These are phyloP conservation scores for Amniculicola lignicola DNA, from an alignment of 495 filamentous ascomycete genomes.

Conservation along the genomic window DNA sequence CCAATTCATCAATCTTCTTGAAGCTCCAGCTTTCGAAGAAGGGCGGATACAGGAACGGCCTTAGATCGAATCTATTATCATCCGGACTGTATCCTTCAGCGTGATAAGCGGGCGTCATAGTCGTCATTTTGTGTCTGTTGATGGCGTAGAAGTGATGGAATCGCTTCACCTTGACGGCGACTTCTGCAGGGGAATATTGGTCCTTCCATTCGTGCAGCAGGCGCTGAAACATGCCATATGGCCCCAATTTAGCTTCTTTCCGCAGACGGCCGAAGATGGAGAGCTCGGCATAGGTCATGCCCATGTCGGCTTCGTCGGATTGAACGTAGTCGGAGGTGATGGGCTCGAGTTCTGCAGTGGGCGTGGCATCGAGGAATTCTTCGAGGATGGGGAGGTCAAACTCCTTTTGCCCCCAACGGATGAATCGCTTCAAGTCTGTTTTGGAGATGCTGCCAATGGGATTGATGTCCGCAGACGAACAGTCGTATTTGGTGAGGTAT, in stretches of 20 bases:
- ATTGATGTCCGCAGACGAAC: conserved; percentile 47
- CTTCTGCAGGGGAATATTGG: conserved; percentile 42
- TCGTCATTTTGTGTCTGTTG: conserved; percentile 49
- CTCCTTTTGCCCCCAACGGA: conserved; percentile 57
- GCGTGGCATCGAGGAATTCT: conserved; percentile 52
- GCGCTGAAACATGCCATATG: conserved; percentile 66
- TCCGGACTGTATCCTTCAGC: conserved; percentile 51
- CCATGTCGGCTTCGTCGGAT: conserved; percentile 75
- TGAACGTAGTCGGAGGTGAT: conserved; percentile 66
- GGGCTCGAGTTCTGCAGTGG: conserved; percentile 66
- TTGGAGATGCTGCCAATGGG: conserved; percentile 46
- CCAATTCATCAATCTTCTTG: conserved; percentile 37
- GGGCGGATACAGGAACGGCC: conserved; percentile 42
- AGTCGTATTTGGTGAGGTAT: conserved; percentile 74
- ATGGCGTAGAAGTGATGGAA: conserved; percentile 66
- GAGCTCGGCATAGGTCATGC: conserved; percentile 55
- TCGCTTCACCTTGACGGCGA: conserved; percentile 61
- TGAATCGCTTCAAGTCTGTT: conserved; percentile 74
- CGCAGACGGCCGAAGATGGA: conserved; percentile 60
- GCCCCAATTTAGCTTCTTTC: conserved; percentile 70
- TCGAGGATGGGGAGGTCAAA: conserved; percentile 72
- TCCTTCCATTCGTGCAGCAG: conserved; percentile 69
- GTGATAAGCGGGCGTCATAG: conserved; percentile 40
- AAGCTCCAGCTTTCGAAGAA: conserved; percentile 37
- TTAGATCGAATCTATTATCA: conserved; percentile 64